phyloP scores from a whole-genome alignment of 345 rosid species.

The Sonneratia alba region DNA sequence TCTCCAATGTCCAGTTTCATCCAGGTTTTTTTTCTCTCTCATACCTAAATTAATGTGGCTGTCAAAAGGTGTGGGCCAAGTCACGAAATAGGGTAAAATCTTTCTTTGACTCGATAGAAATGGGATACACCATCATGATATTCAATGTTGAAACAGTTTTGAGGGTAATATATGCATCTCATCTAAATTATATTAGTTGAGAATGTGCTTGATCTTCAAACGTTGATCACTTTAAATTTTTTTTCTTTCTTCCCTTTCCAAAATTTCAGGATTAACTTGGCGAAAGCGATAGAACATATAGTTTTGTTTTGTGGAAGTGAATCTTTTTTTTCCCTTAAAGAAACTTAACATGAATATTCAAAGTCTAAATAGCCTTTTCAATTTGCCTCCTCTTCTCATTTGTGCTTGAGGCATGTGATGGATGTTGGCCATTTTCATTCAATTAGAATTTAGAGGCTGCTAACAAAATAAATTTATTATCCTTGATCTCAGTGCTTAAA shows the following conservation, averaged over 20 bases:
- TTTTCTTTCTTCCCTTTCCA: not conserved
- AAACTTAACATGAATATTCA: not conserved
- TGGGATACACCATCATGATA: not conserved
- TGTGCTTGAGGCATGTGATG: not conserved
- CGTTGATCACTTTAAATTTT: not conserved
- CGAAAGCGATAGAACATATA: not conserved
- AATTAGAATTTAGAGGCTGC: not conserved
- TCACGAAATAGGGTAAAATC: not conserved
- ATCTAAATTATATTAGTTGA: not conserved
- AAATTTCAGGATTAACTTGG: not conserved
- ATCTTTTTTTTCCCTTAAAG: not conserved
- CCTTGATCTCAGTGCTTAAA: not conserved
- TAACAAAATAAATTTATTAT: not conserved
- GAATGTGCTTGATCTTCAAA: not conserved
- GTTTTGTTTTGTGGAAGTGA: not conserved
- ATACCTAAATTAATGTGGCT: not conserved
- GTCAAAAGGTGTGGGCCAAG: not conserved
- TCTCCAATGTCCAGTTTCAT: not conserved
- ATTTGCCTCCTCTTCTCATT: not conserved
- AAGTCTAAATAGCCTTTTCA: not conserved
- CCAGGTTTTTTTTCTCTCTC: not conserved
- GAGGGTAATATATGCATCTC: not conserved
- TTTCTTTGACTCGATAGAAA: not conserved
- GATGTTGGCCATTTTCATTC: not conserved
- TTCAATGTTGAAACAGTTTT: not conserved